Conservation (phyloP, 306 rosid species). For the Rosa chinensis region DNA sequence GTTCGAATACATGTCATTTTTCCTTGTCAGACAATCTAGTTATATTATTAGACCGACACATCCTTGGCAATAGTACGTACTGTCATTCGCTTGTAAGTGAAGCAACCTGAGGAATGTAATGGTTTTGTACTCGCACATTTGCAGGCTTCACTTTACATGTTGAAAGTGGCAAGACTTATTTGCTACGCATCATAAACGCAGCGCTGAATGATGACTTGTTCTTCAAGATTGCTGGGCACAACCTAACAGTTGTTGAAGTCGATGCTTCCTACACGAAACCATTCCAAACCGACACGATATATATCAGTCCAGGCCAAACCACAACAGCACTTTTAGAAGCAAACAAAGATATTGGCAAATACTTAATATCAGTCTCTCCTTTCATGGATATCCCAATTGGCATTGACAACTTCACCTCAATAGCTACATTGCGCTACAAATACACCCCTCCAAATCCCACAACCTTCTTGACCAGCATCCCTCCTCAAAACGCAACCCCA, state of each 20-base stretch:
- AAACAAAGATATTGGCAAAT: constrained; percentile 46
- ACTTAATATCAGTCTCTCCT: constrained; percentile 57
- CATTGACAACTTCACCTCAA: constrained; percentile 56
- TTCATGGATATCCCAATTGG: constrained; percentile 76
- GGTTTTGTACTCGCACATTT: constrained; percentile 19
- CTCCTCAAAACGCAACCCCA: constrained; percentile 62
- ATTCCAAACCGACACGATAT: constrained; percentile 57
- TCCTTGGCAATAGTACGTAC: neutral
- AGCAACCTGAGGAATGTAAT: neutral
- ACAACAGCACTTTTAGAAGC: constrained; percentile 60
- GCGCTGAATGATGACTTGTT: constrained; percentile 71
- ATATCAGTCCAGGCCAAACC: constrained; percentile 76
- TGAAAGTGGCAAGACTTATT: constrained; percentile 65
- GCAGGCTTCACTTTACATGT: constrained; percentile 67
- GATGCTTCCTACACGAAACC: constrained; percentile 75
- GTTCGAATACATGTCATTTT: neutral
- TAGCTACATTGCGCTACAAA: constrained; percentile 59
- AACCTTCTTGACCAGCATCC: constrained; percentile 40
- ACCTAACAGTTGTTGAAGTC: constrained; percentile 60
- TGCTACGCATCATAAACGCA: constrained; percentile 72
- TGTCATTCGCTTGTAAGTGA: neutral
- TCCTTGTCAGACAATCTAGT: neutral
- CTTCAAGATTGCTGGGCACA: constrained; percentile 68
- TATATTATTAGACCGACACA: neutral
- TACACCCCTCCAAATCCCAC: constrained; percentile 35